A percentile compares a stretch with the other conserved stretches of the same genome.
Conservation (phyloP, 345 rosid genomes). For the Hibiscus trionum region DNA sequence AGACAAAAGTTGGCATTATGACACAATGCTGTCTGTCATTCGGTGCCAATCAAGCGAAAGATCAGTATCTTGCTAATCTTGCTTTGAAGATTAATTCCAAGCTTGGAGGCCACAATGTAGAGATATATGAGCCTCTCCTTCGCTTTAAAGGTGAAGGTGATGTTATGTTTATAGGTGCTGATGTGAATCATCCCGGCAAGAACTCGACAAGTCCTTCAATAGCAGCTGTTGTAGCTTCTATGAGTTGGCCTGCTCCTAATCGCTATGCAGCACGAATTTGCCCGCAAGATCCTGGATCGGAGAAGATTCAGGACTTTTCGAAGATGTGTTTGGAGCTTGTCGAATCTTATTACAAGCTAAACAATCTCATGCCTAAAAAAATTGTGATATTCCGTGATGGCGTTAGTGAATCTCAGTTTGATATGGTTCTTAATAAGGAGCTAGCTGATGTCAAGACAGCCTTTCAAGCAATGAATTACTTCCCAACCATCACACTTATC, state of each 20-base stretch:
- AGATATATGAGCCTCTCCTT: slow-evolving; percentile 44
- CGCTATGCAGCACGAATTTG: slow-evolving; percentile 61
- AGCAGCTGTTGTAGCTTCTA: slow-evolving; percentile 68
- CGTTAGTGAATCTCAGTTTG: slow-evolving; percentile 72
- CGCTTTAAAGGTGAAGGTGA: slow-evolving; percentile 31
- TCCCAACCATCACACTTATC: slow-evolving; percentile 54
- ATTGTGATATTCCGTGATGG: slow-evolving; percentile 83
- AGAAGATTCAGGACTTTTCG: slow-evolving; percentile 52
- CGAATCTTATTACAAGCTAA: slow-evolving; percentile 31
- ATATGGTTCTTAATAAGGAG: slow-evolving; percentile 78
- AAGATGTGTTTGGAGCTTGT: slow-evolving; percentile 60
- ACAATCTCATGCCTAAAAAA: slow-evolving; percentile 37
- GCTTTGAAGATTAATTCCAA: slow-evolving; percentile 80
- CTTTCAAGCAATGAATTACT: slow-evolving; percentile 27
- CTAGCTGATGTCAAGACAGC: slow-evolving; percentile 38
- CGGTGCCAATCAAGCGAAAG: slow-evolving; percentile 30
- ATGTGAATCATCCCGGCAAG: slow-evolving; percentile 69
- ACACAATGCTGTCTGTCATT: slow-evolving; percentile 68
- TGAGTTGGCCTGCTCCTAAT: slow-evolving; percentile 78
- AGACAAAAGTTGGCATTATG: slow-evolving; percentile 61
- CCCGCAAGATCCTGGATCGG: slow-evolving; percentile 49
- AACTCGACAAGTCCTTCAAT: slow-evolving; percentile 55
- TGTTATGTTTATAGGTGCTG: slow-evolving; percentile 84
- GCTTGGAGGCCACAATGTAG: slow-evolving; percentile 78
- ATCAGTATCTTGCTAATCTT: slow-evolving; percentile 62